A percentile compares a stretch with the other conserved stretches of the same genome.
Conservation (phyloP, 192 early-diverging fungal species). For the Funneliformis mosseae region DNA sequence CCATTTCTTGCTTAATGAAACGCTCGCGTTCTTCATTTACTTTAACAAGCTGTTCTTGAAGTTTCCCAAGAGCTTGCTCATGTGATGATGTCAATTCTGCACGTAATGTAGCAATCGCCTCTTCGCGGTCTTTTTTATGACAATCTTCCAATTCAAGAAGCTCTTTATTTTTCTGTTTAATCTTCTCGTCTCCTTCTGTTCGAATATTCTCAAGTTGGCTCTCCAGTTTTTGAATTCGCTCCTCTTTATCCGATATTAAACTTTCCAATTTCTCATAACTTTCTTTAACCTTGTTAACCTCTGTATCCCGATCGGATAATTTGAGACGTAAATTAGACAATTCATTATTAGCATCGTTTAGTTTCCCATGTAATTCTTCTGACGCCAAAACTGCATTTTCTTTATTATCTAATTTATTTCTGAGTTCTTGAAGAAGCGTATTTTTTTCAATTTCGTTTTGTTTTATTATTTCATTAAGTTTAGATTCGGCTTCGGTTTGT, state of each 20-base stretch:
- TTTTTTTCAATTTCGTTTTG: neutral
- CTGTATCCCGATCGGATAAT: no score
- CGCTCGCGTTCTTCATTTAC: neutral
- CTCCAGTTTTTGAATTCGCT: neutral
- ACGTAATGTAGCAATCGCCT: neutral
- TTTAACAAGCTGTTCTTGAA: neutral
- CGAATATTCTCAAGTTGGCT: neutral
- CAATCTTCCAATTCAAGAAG: neutral
- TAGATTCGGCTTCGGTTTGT: neutral
- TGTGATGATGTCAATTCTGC: neutral
- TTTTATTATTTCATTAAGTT: neutral
- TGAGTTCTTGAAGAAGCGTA: no score
- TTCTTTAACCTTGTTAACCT: neutral
- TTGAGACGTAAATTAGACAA: conserved; percentile 3
- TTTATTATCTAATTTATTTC: neutral
- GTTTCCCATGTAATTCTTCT: neutral
- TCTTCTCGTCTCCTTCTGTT: neutral
- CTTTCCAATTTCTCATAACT: neutral
- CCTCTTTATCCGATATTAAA: neutral
- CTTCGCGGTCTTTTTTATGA: neutral
- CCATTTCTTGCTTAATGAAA: neutral
- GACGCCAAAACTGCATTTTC: neutral
- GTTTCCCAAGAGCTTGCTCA: neutral
- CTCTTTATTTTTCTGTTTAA: neutral
- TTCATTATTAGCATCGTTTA: conserved; percentile 7